phyloP scores from a whole-genome alignment of 1,139 yeast species.

The Debaryomyces robertsiae region DNA sequence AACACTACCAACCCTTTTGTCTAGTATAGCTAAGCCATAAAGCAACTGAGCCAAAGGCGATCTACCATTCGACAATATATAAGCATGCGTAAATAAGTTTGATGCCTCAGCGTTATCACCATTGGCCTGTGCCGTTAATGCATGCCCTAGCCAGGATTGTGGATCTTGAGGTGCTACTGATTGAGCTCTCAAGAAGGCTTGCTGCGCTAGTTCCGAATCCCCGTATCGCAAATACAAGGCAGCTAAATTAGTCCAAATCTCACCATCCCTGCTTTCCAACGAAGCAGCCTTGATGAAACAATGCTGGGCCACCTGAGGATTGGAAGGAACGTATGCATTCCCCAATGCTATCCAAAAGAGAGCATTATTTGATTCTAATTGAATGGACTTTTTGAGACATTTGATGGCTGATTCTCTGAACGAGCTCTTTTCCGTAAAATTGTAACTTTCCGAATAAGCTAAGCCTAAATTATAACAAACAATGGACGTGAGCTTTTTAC shows the following conservation, averaged over 20 bases:
- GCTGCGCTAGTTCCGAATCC: constrained; percentile 72
- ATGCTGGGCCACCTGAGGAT: constrained; percentile 83
- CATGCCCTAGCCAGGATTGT: constrained; percentile 88
- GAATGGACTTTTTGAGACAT: constrained; percentile 66
- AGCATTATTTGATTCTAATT: constrained; percentile 66
- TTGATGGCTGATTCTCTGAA: constrained; percentile 54
- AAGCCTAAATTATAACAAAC: constrained; percentile 72
- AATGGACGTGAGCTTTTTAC: constrained; percentile 59
- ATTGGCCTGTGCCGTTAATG: constrained; percentile 61
- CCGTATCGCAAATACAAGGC: constrained; percentile 68
- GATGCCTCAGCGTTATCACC: constrained; percentile 58
- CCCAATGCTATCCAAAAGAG: constrained; percentile 87
- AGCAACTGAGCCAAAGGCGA: constrained; percentile 71
- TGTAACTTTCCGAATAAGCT: constrained; percentile 55
- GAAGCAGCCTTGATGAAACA: constrained; percentile 84
- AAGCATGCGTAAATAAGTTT: constrained; percentile 73
- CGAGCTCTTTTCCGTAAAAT: constrained; percentile 28
- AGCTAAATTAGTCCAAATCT: constrained; percentile 82
- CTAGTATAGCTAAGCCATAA: constrained; percentile 63
- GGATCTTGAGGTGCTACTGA: constrained; percentile 78
- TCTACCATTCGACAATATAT: constrained; percentile 70
- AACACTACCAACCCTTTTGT: constrained; percentile 39
- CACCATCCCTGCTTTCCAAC: constrained; percentile 66
- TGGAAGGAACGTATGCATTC: constrained; percentile 57
- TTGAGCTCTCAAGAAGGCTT: constrained; percentile 74